Evolutionary conservation across 371 early-diverging fungal species (phyloP).

Genomic region (Enterospora canceri): DNA sequence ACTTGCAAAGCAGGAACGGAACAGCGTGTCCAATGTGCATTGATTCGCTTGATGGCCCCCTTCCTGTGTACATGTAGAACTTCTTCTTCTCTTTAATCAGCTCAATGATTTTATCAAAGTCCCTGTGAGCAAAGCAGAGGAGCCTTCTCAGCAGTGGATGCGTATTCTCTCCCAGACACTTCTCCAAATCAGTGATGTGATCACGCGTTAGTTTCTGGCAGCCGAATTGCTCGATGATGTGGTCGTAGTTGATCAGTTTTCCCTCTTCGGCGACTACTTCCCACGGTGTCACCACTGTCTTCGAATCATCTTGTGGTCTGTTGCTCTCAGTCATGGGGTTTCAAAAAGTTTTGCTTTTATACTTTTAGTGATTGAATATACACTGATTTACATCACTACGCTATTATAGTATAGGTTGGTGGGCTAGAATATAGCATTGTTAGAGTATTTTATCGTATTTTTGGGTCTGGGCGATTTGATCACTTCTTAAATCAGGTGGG

Average conservation of each 20-base stretch:
- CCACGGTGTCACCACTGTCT: slow-evolving; percentile 27
- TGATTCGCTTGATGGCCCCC: slow-evolving; percentile 81
- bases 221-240: slow-evolving; percentile 80
- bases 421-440: no score
- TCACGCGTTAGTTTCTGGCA: slow-evolving; percentile 67
- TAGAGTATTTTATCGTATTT: no score
- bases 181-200: slow-evolving; percentile 67
- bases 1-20: slow-evolving; percentile 92
- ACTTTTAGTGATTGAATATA: no score
- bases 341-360: no score
- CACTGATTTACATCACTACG: no score
- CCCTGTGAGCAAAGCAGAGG: slow-evolving; percentile 92
- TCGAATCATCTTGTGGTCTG: slow-evolving; percentile 23
- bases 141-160: slow-evolving; percentile 78
- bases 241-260: slow-evolving; percentile 80
- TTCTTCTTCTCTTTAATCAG: slow-evolving; percentile 72
- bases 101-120: slow-evolving; percentile 72
- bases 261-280: slow-evolving; percentile 14
- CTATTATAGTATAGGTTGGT: no score
- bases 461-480: no score
- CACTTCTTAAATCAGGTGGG: no score
- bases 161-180: slow-evolving; percentile 67
- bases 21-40: slow-evolving; percentile 98
- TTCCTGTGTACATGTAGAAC: slow-evolving; percentile 96
- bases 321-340: no score